phyloP scores from a whole-genome alignment of 139 green algal species.

The Chlamydomonas sp. region DNA sequence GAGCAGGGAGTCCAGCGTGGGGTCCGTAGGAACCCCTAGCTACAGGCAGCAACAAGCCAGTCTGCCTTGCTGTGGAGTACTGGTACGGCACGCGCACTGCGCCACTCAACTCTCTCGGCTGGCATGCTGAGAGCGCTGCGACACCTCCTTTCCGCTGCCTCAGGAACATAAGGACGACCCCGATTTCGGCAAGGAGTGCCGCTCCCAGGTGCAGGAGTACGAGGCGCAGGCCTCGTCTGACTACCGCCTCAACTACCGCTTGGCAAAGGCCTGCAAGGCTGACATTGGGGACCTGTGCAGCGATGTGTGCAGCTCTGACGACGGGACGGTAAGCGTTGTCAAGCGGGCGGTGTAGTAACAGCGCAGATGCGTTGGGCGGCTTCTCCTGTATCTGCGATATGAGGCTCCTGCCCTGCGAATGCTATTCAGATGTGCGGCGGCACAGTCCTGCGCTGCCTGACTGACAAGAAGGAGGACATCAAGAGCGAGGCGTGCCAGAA shows the following conservation, averaged over 20 bases:
- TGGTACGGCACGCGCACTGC: neutral
- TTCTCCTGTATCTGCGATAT: neutral
- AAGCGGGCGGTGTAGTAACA: neutral
- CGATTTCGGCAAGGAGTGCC: conserved; percentile 80
- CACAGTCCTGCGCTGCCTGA: conserved; percentile 83
- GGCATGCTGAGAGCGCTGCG: neutral
- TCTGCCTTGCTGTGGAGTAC: neutral
- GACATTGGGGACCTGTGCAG: conserved; percentile 77
- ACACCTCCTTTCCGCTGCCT: conserved; percentile 26
- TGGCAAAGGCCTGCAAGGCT: conserved; percentile 70
- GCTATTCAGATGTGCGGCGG: conserved; percentile 45
- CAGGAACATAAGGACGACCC: conserved; percentile 74
- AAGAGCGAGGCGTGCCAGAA: conserved; percentile 75
- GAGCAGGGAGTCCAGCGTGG: neutral
- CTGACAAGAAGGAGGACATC: conserved; percentile 78
- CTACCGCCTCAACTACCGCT: conserved; percentile 89
- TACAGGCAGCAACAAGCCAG: too few relatives aligned
- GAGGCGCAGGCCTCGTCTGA: conserved; percentile 69
- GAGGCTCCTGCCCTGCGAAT: neutral
- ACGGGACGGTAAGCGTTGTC: conserved; percentile 46
- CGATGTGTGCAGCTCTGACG: conserved; percentile 58
- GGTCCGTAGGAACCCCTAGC: too few relatives aligned
- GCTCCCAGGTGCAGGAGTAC: conserved; percentile 61
- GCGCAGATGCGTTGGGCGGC: neutral
- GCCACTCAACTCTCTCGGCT: neutral